Base-by-base conservation (phyloP, 2,329 filamentous ascomycete species). In the Cercospora janseana region DNA sequence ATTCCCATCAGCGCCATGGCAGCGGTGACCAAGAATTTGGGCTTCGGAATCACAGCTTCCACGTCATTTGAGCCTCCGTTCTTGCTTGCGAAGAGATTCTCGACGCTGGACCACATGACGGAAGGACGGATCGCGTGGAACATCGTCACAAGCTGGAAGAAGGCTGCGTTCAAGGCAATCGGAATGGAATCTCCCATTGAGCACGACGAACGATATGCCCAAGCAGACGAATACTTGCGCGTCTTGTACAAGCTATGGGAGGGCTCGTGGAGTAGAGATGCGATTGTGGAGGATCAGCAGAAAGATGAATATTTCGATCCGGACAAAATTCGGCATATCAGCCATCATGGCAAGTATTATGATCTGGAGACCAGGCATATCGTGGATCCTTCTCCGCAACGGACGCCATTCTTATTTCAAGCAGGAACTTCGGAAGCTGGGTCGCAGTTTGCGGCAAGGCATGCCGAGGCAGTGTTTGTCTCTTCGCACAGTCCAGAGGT, bases 1-100 rank as follows among this genome's bases (percentile, higher is more conserved):
- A 83, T 83, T 60, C 79, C 80, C 2, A 82, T 85, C 47, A 76
- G 75, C 2, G 81, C 82, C 24, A 85, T 85, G 82, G 82, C 81
- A 3, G 80, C 81, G 0, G 81, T 83, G 23, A 85, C 82, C 0
- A 83, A 81, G 66, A 81, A 82, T 43, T 69, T 85, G 2, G 72
- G 75, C 0, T 85, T 85, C 56, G 82, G 75, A 1, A 81, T 86
- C 52, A 85, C 81, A 0, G 78, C 79, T 0, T 81, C 79, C 0
- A 84, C 81, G 2, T 79, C 79, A 0, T 85, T 82, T 50, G 80
- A 84, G 54, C 77, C 79, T 0, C 81, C 81, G 0, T 85, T 82
- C 51, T 64, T 83, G 1, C 68, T 85, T 1, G 82, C 81, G 0
- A 82, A 82, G 61, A 70, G 80, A 0, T 82, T 85, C 47, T 82